Evolutionary conservation across 768 basidiomycete species (phyloP).

Genomic region (Serendipita sp.): DNA sequence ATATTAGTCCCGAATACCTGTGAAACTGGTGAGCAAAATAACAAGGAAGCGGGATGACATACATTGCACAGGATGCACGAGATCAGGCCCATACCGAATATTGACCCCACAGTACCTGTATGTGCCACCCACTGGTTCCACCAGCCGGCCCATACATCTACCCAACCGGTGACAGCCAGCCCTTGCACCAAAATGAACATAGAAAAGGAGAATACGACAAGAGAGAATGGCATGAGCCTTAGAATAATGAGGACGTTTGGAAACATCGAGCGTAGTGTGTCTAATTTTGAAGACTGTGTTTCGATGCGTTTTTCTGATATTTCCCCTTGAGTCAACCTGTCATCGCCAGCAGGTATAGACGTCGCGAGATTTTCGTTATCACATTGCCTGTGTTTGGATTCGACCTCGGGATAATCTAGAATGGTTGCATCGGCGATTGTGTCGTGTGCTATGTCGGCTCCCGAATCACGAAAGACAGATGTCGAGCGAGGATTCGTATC

Average conservation of each 20-base stretch:
- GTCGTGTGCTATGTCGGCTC: no score
- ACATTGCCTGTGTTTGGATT: no score
- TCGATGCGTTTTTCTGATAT: no score
- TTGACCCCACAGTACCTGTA: constrained; percentile 23
- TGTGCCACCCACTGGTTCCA: constrained; percentile 28
- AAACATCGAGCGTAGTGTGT: constrained; percentile 23
- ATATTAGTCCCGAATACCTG: constrained; percentile 66
- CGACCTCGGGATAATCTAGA: no score
- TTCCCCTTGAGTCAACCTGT: no score
- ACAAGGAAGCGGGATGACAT: constrained; percentile 10
- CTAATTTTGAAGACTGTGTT: no score
- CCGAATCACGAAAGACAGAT: no score
- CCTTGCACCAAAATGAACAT: constrained; percentile 90
- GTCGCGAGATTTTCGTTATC: no score
- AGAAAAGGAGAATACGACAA: constrained; percentile 82
- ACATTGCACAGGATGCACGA: constrained; percentile 47
- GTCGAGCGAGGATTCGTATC: no score
- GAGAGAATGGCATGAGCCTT: constrained; percentile 56
- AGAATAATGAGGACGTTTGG: constrained; percentile 55
- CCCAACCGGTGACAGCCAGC: constrained; percentile 72
- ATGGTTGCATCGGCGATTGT: no score
- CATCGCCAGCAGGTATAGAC: no score
- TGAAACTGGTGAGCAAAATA: neutral
- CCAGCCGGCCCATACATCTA: constrained; percentile 63
- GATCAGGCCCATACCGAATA: constrained; percentile 23